Percentiles rank a stretch among this genome's conserved stretches.
Evolutionary conservation across 2,329 filamentous ascomycete species (phyloP).

Genomic region (Graphilbum ipis-grandicollis): DNA sequence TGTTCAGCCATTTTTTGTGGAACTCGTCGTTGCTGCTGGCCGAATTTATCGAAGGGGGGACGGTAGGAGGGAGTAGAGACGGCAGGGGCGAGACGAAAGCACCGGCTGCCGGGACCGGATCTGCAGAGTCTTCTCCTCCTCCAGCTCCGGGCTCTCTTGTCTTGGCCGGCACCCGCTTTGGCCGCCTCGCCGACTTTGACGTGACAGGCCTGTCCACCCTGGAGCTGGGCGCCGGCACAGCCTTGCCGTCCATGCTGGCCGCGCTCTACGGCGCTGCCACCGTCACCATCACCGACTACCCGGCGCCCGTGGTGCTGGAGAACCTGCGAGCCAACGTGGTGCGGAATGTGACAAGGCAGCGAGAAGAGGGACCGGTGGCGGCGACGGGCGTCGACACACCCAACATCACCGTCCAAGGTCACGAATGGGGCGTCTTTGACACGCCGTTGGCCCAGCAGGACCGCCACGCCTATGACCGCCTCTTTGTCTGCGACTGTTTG

Average conservation of each 20-base stretch:
- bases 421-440: slow-evolving; percentile 43
- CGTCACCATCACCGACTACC: slow-evolving; percentile 51
- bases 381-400: neutral
- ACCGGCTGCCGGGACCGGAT: neutral
- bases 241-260: slow-evolving; percentile 31
- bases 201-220: slow-evolving; percentile 34
- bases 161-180: too few species aligned
- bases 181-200: slow-evolving; percentile 18
- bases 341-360: slow-evolving; percentile 24
- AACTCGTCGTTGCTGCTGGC: slow-evolving; percentile 42
- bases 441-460: slow-evolving; percentile 9
- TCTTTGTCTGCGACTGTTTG: slow-evolving; percentile 56
- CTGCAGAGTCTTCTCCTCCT: slow-evolving; percentile 1
- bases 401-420: slow-evolving; percentile 33
- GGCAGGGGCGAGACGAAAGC: neutral
- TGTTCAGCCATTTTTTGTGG: slow-evolving; percentile 62
- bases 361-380: too few species aligned
- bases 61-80: slow-evolving; percentile 12
- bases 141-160: neutral
- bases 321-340: slow-evolving; percentile 41
- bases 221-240: slow-evolving; percentile 52
- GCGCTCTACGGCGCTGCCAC: slow-evolving; percentile 27
- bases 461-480: slow-evolving; percentile 33
- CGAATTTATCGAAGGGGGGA: slow-evolving; percentile 35
- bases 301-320: slow-evolving; percentile 38